These are phyloP conservation scores for Colletotrichum gloeosporioides DNA, from an alignment of 2,329 filamentous ascomycete species.

Conservation along the genomic window DNA sequence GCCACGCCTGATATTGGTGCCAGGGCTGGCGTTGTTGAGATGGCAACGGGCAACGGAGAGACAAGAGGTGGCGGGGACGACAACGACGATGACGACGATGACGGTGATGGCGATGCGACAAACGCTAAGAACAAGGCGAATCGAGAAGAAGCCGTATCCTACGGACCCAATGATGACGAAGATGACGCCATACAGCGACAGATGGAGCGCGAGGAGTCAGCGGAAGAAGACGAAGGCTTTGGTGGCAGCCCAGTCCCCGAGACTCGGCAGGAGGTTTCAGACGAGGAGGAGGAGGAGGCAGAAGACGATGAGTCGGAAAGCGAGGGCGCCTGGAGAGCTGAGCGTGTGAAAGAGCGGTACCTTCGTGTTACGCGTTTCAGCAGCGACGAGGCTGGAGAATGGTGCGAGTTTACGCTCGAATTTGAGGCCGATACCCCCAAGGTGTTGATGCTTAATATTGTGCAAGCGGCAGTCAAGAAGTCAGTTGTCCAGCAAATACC, in stretches of 20 bases:
- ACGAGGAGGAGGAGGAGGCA: conserved; percentile 46
- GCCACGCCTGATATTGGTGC: conserved; percentile 77
- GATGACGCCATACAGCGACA: conserved; percentile 76
- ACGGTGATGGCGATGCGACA: conserved; percentile 79
- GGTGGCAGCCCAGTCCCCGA: conserved; percentile 52
- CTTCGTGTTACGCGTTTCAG: conserved; percentile 76
- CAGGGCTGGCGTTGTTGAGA: conserved; percentile 58
- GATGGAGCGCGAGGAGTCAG: conserved; percentile 62
- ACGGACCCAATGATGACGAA: conserved; percentile 91
- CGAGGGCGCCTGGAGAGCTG: conserved; percentile 54
- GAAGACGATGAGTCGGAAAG: conserved; percentile 39
- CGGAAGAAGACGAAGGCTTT: conserved; percentile 57
- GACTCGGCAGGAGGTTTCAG: conserved; percentile 19
- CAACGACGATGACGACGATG: conserved; percentile 73
- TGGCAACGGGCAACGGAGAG: conserved; percentile 45
- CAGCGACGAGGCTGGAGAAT: conserved; percentile 79
- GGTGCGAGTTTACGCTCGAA: conserved; percentile 82
- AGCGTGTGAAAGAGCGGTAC: conserved; percentile 68
- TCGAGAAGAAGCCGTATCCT: conserved; percentile 81
- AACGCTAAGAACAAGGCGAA: conserved; percentile 78
- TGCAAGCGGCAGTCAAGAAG: conserved; percentile 79
- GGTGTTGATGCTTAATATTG: conserved; percentile 88
- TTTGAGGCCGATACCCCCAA: conserved; percentile 85
- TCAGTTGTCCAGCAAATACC: conserved; percentile 88
- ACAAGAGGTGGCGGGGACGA: conserved; percentile 52